These are phyloP conservation scores for Blastobotrys mokoenaii DNA, from an alignment of 805 yeast genomes.

Conservation along the genomic window DNA sequence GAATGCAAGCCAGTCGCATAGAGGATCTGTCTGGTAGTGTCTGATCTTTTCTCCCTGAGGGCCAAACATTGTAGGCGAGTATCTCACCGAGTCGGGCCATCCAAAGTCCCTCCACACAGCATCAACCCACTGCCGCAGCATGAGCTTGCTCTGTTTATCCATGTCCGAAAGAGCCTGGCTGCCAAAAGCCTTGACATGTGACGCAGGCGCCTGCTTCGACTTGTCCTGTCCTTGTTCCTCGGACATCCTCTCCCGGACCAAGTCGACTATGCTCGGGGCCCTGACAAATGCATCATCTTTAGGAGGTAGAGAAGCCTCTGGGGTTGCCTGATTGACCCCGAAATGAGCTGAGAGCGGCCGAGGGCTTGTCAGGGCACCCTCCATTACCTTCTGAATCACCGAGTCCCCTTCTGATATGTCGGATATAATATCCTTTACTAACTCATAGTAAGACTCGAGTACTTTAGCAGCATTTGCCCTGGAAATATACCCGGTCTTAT, in stretches of 20 bases:
- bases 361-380: background rate
- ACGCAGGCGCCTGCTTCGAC: background rate
- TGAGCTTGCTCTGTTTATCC: conserved; percentile 1
- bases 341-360: conserved; percentile 4
- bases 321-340: background rate
- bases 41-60: background rate
- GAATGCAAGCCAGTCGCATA: conserved; percentile 2
- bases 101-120: conserved; percentile 2
- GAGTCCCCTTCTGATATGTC: background rate
- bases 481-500: conserved; percentile 1
- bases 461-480: conserved; percentile 1
- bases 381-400: background rate
- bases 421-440: background rate
- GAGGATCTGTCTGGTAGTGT: background rate
- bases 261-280: background rate
- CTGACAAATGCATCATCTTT: background rate
- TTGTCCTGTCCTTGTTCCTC: background rate
- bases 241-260: no score
- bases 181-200: conserved; percentile 1
- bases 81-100: conserved; percentile 2
- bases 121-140: conserved; percentile 1
- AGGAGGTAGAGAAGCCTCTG: background rate
- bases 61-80: background rate
- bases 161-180: background rate
- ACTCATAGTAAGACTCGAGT: background rate